phyloP scores from a whole-genome alignment of 768 basidiomycete species.

The Hebeloma cylindrosporum region DNA sequence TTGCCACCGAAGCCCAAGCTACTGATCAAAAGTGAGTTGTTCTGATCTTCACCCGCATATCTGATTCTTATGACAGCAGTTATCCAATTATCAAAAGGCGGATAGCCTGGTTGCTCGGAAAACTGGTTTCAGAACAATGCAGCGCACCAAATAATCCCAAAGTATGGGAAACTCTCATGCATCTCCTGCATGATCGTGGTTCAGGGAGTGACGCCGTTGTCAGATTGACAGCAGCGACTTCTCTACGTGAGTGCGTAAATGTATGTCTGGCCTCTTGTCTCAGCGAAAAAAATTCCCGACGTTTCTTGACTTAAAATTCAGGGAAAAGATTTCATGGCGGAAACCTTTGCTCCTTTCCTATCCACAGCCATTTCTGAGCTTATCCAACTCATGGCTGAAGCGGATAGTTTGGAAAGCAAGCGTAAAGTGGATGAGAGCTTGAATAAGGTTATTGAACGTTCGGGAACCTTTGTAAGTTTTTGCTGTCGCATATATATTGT shows the following conservation, averaged over 20 bases:
- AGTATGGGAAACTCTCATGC: slow-evolving; percentile 80
- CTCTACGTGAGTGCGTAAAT: slow-evolving; percentile 81
- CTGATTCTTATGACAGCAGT: slow-evolving; percentile 37
- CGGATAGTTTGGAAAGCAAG: slow-evolving; percentile 76
- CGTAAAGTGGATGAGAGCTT: slow-evolving; percentile 68
- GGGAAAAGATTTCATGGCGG: slow-evolving; percentile 63
- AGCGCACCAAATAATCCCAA: slow-evolving; percentile 55
- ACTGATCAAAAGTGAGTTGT: slow-evolving; percentile 54
- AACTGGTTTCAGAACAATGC: slow-evolving; percentile 77
- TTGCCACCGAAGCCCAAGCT: slow-evolving; percentile 58
- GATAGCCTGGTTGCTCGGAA: slow-evolving; percentile 92
- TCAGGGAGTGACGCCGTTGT: slow-evolving; percentile 81
- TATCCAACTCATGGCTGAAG: slow-evolving; percentile 68
- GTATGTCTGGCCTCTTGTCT: slow-evolving; percentile 44
- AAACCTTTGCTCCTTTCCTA: slow-evolving; percentile 70
- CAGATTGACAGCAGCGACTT: slow-evolving; percentile 78
- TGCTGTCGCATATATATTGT: neutral
- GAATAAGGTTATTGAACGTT: slow-evolving; percentile 65
- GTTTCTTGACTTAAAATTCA: slow-evolving; percentile 27
- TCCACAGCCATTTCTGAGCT: slow-evolving; percentile 60
- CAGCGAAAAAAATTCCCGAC: neutral
- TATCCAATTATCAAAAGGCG: slow-evolving; percentile 93
- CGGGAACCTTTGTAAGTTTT: slow-evolving; percentile 38
- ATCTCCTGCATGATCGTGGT: slow-evolving; percentile 69
- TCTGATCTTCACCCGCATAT: slow-evolving; percentile 7